These are phyloP conservation scores for Phylloporus arenicola DNA, from an alignment of 768 basidiomycete species.

Conservation along the genomic window DNA sequence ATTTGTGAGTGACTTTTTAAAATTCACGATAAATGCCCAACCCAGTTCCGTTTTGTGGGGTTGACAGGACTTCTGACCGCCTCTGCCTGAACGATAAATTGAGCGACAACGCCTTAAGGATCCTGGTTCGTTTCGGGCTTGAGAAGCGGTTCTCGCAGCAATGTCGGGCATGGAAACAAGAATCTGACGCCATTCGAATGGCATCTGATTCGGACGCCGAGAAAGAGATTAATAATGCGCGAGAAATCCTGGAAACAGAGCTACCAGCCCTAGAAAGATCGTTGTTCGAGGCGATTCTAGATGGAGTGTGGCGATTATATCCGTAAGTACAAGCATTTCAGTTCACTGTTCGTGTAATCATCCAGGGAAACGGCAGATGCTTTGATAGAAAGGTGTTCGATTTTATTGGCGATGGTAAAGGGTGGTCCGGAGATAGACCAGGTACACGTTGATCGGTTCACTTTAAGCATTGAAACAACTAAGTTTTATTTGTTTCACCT, in stretches of 20 bases:
- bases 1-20: constrained; percentile 16
- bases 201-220: background rate
- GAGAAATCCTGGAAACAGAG: constrained; percentile 2
- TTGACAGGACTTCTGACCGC: constrained; percentile 17
- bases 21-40: no score
- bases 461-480: background rate
- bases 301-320: no score
- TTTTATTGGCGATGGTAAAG: background rate
- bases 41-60: no score
- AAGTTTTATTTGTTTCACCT: background rate
- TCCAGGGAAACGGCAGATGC: background rate
- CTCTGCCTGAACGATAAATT: constrained; percentile 19
- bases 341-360: constrained; percentile 3
- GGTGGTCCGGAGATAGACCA: background rate
- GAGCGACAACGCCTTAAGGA: constrained; percentile 20
- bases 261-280: constrained; percentile 8
- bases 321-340: no score
- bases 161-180: constrained; percentile 23
- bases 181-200: background rate
- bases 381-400: constrained; percentile 13
- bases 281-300: constrained; percentile 18
- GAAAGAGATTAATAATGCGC: background rate
- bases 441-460: constrained; percentile 1
- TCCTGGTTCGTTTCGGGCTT: constrained; percentile 25
- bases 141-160: background rate